These are phyloP conservation scores for Pisolithus orientalis DNA, from an alignment of 768 basidiomycete genomes.

Conservation along the genomic window DNA sequence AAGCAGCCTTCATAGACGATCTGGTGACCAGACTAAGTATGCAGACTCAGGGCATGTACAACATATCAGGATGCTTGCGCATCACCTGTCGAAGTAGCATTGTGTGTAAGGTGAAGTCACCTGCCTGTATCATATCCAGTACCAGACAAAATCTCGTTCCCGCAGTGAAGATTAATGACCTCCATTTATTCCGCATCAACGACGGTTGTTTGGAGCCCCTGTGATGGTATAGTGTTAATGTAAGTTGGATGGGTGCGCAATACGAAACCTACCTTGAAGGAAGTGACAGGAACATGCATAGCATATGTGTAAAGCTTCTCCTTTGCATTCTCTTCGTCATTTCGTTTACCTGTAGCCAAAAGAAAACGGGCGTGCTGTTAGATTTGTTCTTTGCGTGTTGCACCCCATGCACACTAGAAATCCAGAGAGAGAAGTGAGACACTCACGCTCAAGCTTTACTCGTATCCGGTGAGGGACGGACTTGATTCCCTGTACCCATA, in stretches of 20 bases:
- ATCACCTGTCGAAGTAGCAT: no score
- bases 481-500: slow-evolving; percentile 94
- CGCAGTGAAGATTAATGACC: neutral
- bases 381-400: neutral
- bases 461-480: slow-evolving; percentile 88
- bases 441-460: slow-evolving; percentile 89
- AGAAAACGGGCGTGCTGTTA: slow-evolving; percentile 1
- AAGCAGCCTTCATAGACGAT: no score
- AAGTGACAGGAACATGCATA: slow-evolving; percentile 64
- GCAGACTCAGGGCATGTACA: no score
- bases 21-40: no score
- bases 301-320: slow-evolving; percentile 96
- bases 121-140: no score
- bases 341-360: slow-evolving; percentile 72
- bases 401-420: no score
- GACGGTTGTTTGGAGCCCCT: slow-evolving; percentile 82
- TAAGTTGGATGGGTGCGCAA: neutral
- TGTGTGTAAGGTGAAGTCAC: no score
- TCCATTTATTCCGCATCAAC: slow-evolving; percentile 69
- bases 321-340: slow-evolving; percentile 55
- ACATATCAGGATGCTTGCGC: no score
- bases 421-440: neutral
- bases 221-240: slow-evolving; percentile 9
- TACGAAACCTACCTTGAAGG: slow-evolving; percentile 70
- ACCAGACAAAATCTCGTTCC: no score